Evolutionary conservation across 352 stramenopile genomes (phyloP).

Genomic region (Pythium periplocum): DNA sequence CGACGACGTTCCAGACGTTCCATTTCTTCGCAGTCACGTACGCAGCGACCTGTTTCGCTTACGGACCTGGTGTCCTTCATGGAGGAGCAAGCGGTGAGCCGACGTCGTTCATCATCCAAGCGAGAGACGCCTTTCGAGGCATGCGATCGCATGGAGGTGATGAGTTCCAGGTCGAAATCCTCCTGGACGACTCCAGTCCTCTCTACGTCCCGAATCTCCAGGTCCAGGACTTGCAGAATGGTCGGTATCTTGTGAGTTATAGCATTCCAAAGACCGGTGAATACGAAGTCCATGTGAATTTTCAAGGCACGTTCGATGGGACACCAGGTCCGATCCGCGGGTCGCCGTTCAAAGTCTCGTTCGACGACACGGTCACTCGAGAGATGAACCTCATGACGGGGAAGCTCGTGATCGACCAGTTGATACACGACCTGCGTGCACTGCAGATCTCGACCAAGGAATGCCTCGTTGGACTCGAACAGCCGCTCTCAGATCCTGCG

Average conservation of each 20-base stretch:
- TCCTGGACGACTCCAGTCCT: slow-evolving; percentile 35
- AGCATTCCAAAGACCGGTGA: slow-evolving; percentile 71
- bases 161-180: slow-evolving; percentile 83
- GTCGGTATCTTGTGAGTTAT: slow-evolving; percentile 93
- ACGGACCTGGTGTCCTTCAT: slow-evolving; percentile 88
- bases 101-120: slow-evolving; percentile 82
- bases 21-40: slow-evolving; percentile 92
- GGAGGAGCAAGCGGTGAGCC: slow-evolving; percentile 72
- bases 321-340: slow-evolving; percentile 81
- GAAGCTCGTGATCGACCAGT: slow-evolving; percentile 71
- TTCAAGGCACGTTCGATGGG: slow-evolving; percentile 91
- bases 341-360: slow-evolving; percentile 85
- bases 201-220: slow-evolving; percentile 51
- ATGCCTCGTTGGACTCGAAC: slow-evolving; percentile 68
- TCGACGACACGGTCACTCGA: slow-evolving; percentile 70
- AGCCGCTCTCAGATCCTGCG: slow-evolving; percentile 46
- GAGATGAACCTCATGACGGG: slow-evolving; percentile 82
- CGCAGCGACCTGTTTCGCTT: slow-evolving; percentile 87
- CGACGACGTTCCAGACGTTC: slow-evolving; percentile 91
- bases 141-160: slow-evolving; percentile 91
- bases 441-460: slow-evolving; percentile 59
- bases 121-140: slow-evolving; percentile 69
- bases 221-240: slow-evolving; percentile 87
- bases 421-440: slow-evolving; percentile 56
- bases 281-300: slow-evolving; percentile 87